phyloP scores from a whole-genome alignment of 106 monocot genomes.

The Phalaenopsis aphrodite region DNA sequence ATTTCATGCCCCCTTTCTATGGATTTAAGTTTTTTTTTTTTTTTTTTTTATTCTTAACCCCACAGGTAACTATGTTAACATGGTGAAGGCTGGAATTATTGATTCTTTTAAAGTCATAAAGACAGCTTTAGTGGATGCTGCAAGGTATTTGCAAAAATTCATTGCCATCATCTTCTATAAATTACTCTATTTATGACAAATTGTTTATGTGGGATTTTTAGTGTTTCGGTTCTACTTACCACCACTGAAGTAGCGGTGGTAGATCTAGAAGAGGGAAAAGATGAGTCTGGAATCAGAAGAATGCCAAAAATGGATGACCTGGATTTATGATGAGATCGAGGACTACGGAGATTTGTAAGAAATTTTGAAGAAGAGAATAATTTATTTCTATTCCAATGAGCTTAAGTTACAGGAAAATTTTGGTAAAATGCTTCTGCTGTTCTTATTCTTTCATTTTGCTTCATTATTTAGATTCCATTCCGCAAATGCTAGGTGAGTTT shows the following conservation, averaged over 20 bases:
- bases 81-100: constrained; percentile 44
- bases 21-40: neutral
- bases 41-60: neutral
- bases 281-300: constrained; percentile 5
- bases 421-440: neutral
- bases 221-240: constrained; percentile 43
- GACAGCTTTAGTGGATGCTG: constrained; percentile 39
- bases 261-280: constrained; percentile 20
- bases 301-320: constrained; percentile 44
- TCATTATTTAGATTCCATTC: neutral
- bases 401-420: neutral
- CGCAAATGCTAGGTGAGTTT: neutral
- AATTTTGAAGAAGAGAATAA: neutral
- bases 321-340: constrained; percentile 17
- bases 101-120: constrained; percentile 48
- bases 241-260: constrained; percentile 47
- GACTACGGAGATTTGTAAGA: neutral
- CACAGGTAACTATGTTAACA: constrained; percentile 45
- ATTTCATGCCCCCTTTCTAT: neutral
- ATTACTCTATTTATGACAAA: neutral
- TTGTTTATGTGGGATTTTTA: constrained; percentile 10
- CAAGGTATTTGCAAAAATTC: constrained; percentile 16
- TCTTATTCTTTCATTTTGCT: neutral
- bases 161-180: neutral
- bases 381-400: neutral